Evolutionary conservation across 495 filamentous ascomycete species (phyloP), one percentile per base, ranked within the genome.

Genomic region (Paragyromitra xinjiangensis): DNA sequence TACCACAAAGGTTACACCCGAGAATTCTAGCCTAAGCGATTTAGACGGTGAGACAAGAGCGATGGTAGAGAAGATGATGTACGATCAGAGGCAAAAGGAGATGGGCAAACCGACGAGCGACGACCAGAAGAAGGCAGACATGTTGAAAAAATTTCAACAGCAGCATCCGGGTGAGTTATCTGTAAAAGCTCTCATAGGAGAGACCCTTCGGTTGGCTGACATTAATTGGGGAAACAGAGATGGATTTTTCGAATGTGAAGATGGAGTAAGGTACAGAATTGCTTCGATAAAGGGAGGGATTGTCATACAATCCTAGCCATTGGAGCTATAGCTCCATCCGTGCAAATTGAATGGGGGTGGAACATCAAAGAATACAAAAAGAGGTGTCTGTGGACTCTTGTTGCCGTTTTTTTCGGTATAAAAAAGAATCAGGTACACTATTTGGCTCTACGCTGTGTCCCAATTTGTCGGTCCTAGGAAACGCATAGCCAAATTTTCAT

Each of bases 41-140:
- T 85, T 99, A 71, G 96, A 99, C 82, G 95, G 96, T 64, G 93
- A 97, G 88, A 99, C 95, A 75, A 88, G 95, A 73, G 87, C 89
- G n/a, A 98, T 99, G 95, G 95, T 99, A 53, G 95, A 99, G 90
- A 99, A 99, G 89, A 98, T 99, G 95, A 99, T 99, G 95, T 99
- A 88, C 80, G 95, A 99, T 85, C 95, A 99, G 88, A 87, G 92
- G 58, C 94, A 97, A 88, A 98, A 98, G 89, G 95, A 97, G 87
- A 87, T 89, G 85, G 95, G 95, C 6, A 88, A 90, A 83, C 91
- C 92, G 80, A 93, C 90, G 26, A 95, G 92, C 75, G 95, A 98
- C 75, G 95, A 99, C 85, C 89, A 94, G 86, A 90, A 91, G 86
- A 98, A 99, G 89, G 83, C 88, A 84, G 96, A 98, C 48, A 90